Percentiles rank a stretch among this genome's conserved stretches.
phyloP scores from a whole-genome alignment of 169 alveolate species.

The Miamiensis avidus region DNA sequence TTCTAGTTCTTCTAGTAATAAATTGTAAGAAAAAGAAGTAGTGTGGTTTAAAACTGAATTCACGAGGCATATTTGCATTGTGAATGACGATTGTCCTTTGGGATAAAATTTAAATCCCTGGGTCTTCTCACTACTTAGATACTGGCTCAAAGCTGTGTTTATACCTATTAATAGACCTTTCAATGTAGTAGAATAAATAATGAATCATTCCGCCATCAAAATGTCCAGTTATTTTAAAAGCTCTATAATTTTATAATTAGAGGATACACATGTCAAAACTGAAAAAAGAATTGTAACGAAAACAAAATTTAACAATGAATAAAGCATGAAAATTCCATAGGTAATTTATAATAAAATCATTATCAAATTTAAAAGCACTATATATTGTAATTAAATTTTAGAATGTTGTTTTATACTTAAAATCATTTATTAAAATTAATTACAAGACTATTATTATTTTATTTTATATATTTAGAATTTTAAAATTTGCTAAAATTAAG shows the following conservation, averaged over 20 bases:
- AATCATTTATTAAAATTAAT: too few relatives aligned
- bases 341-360: too few relatives aligned
- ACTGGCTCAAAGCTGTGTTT: conserved; percentile 51
- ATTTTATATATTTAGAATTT: too few relatives aligned
- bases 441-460: too few relatives aligned
- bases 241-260: conserved; percentile 7
- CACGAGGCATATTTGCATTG: conserved; percentile 52
- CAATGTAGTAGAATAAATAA: conserved; percentile 38
- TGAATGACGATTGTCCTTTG: conserved; percentile 43
- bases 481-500: too few relatives aligned
- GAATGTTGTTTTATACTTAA: too few relatives aligned
- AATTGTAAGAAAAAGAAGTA: conserved; percentile 41
- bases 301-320: conserved; percentile 28
- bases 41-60: conserved; percentile 50
- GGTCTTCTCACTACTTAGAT: conserved; percentile 42
- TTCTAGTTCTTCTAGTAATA: conserved; percentile 7
- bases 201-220: conserved; percentile 17
- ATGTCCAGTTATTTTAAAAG: conserved; percentile 40
- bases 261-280: conserved; percentile 26
- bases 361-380: too few relatives aligned
- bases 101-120: conserved; percentile 42
- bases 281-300: conserved; percentile 31
- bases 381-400: too few relatives aligned
- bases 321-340: conserved; percentile 39
- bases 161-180: conserved; percentile 44